Evolutionary conservation across 495 filamentous ascomycete species (phyloP).

Genomic region (Hyaloscypha bicolor): DNA sequence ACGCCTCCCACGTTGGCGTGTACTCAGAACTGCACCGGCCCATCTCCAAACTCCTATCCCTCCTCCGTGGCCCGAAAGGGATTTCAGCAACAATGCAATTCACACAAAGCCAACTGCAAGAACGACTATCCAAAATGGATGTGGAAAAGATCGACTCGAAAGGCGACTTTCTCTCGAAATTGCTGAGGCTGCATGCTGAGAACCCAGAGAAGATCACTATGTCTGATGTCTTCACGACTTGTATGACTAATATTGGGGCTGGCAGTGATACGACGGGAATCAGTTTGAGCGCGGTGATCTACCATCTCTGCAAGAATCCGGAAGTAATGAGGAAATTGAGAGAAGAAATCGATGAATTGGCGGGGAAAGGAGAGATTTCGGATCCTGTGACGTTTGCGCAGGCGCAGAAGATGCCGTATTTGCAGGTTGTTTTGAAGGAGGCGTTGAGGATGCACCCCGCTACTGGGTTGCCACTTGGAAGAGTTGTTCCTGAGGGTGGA

Average conservation of each 20-base stretch:
- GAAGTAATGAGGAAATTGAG: slow-evolving; percentile 40
- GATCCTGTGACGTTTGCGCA: slow-evolving; percentile 46
- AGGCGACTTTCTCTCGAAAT: slow-evolving; percentile 44
- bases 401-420: slow-evolving; percentile 51
- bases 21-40: background rate
- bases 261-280: slow-evolving; percentile 47
- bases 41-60: background rate
- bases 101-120: background rate
- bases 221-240: slow-evolving; percentile 47
- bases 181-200: slow-evolving; percentile 43
- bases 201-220: slow-evolving; percentile 51
- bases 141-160: background rate
- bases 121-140: slow-evolving; percentile 21
- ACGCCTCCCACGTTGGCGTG: slow-evolving; percentile 38
- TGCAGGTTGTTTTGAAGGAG: slow-evolving; percentile 65
- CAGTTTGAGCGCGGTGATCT: slow-evolving; percentile 41
- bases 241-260: slow-evolving; percentile 28
- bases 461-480: slow-evolving; percentile 57
- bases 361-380: slow-evolving; percentile 35
- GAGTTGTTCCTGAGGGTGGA: slow-evolving; percentile 54
- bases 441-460: slow-evolving; percentile 62
- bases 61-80: background rate
- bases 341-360: slow-evolving; percentile 41
- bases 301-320: slow-evolving; percentile 41
- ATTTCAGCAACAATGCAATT: background rate